Evolutionary conservation across 164 flowering plant species (phyloP), one percentile per base, ranked within the genome.

Genomic region (Vitis riparia): DNA sequence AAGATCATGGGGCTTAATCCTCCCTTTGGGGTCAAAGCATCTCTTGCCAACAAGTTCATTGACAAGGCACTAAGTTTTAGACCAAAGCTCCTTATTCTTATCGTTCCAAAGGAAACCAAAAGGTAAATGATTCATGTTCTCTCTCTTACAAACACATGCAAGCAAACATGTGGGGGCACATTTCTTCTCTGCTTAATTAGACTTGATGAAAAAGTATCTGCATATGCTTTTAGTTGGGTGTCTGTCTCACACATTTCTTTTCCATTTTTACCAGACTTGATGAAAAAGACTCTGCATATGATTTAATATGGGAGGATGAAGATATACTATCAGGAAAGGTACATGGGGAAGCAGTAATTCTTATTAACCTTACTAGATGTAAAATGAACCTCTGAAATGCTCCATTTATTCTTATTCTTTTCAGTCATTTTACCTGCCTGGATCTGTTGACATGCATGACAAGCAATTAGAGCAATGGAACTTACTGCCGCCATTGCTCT

Each of bases 1-100:
- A 73, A 95, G 98, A 81, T 95, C 60, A 90, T 95, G 89, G 98
- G 94, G 12, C 81, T 95, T 52, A 93, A 89, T 80, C 97, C 98
- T 63, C 99, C 98, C 27, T 93, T 95, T 77, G 99, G 98, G 57
- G 80, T 84, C 5, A 84, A 86, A 63, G 88, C 89, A 19, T 55
- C 80, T 47, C 81, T 88, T 60, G 99, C 97, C 10, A 90, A 93
- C 82, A 73, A 81, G 80, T 93, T 89, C 74, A 84, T 95, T 44
- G 71, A 87, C 37, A 88, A 90, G 83, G 99, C 97, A 69, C 97
- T 93, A 15, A 81, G 86, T 77, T 95, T 95, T 78, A 83, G 82
- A 48, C 98, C 99, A 29, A 95, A 93, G 82, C 88, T 95, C 9
- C 75, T 93, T 30, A 80, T 95, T 65, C 95, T 95, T 30, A 90